Evolutionary conservation across 495 filamentous ascomycete genomes (phyloP).

Genomic region (Penicillium verhagenii): DNA sequence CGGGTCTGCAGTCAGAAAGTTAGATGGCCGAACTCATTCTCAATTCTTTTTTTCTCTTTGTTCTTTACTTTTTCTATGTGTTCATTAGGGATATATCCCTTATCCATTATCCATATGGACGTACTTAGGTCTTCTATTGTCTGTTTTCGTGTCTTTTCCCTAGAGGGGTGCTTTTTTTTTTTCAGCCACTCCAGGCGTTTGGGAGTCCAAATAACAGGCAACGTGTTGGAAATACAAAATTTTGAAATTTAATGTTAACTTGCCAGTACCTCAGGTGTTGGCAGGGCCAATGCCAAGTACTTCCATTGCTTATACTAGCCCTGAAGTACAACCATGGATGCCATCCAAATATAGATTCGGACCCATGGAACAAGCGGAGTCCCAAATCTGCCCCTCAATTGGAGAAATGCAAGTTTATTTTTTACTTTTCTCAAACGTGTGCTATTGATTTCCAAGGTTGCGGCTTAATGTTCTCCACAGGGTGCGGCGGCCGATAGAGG

Average conservation of each 20-base stretch:
- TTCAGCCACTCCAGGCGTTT: constrained; percentile 23
- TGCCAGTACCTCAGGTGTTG: background rate
- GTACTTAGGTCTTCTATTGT: constrained; percentile 19
- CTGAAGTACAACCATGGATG: too few species aligned
- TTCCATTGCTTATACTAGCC: too few species aligned
- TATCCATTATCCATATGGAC: constrained; percentile 5
- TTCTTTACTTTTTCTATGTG: constrained; percentile 11
- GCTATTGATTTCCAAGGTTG: background rate
- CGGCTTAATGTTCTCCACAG: background rate
- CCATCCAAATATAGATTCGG: constrained; percentile 4
- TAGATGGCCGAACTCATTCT: constrained; percentile 1
- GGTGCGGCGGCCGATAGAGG: too few species aligned
- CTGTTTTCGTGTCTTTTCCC: constrained; percentile 20
- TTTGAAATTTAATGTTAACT: background rate
- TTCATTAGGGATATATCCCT: constrained; percentile 8
- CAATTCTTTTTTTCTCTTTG: constrained; percentile 8
- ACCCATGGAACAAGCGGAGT: background rate
- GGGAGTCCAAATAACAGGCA: constrained; percentile 19
- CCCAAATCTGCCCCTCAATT: background rate
- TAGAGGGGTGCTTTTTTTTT: constrained; percentile 18
- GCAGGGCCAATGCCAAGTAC: too few species aligned
- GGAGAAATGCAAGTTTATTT: background rate
- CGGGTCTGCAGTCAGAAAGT: background rate
- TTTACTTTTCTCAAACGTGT: background rate
- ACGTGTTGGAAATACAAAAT: constrained; percentile 18